Base-by-base conservation (phyloP, 2,329 filamentous ascomycete species). In the Phyllosticta ampelicida region DNA sequence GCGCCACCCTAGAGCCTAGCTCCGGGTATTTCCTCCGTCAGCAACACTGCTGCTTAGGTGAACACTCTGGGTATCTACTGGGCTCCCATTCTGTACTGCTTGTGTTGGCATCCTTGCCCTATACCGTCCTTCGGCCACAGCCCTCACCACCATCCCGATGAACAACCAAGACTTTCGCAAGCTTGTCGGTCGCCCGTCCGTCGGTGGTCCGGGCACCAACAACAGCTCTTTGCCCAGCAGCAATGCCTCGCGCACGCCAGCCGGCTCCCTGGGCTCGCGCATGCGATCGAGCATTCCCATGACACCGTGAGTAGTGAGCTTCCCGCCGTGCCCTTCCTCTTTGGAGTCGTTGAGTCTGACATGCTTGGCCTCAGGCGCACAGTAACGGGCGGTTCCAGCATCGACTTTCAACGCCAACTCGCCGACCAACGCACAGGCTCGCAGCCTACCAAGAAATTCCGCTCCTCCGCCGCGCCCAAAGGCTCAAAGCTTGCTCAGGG, bases 121-220 rank as follows among this genome's bases (percentile, higher is more conserved):
- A 26, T 8, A 26, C 23, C 53, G 5, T 11, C 48, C 54, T 13
- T 36, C 50, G n/a, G n/a, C 60, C 23, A 26, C 23, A n/a, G n/a
- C n/a, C n/a, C 29, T 60, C 51, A 50, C 44, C 61, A 9, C 49
- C 54, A 51, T 21, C 60, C 62, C 58, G 59, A 97, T 99, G 94
- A 95, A 97, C 71, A 97, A 97, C 78, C 84, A 90, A 50, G 89
- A 96, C 67, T 99, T 99, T 68, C 86, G 94, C 57, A 86, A 87
- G 63, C 80, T 97, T 6, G 73, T 96, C 20, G 77, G 85, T 72
- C 74, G 82, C 63, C 79, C 75, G 3, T 72, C 78, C 1, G 69
- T 73, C 8, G 63, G 70, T 48, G 58, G 63, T 48, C 36, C 36
- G 36, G 36, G 36, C 36, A 44, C 36, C 36, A 63, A 75, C 60